Conservation (phyloP, 805 yeast species). For the Pichia scutulata region DNA sequence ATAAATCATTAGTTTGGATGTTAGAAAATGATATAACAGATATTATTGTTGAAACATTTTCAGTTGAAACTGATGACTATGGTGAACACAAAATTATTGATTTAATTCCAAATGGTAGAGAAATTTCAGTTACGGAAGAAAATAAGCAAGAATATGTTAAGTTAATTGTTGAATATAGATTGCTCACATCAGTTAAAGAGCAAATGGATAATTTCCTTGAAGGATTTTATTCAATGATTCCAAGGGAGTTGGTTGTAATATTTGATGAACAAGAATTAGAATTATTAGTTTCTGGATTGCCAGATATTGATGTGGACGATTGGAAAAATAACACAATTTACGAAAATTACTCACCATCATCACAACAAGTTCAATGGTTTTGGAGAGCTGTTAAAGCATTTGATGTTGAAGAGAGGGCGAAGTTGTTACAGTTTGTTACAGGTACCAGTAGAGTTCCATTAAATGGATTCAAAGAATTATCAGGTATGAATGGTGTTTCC, state of each 20-base stretch:
- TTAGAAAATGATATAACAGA: conserved; percentile 94
- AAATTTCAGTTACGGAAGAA: conserved; percentile 80
- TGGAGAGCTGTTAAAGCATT: conserved; percentile 97
- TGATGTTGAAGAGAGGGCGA: conserved; percentile 90
- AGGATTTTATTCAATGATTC: conserved; percentile 88
- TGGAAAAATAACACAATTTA: conserved; percentile 86
- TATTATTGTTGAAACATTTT: conserved; percentile 87
- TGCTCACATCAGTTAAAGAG: conserved; percentile 74
- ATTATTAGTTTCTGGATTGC: conserved; percentile 85
- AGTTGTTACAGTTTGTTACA: conserved; percentile 88
- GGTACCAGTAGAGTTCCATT: conserved; percentile 96
- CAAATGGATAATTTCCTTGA: conserved; percentile 78
- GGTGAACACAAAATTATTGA: conserved; percentile 85
- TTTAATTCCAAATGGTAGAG: conserved; percentile 71
- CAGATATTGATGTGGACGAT: conserved; percentile 92
- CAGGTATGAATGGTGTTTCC: conserved; percentile 79
- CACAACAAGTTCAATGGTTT: conserved; percentile 90
- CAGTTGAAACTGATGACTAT: conserved; percentile 87
- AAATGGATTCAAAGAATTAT: conserved; percentile 83
- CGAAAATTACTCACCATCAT: conserved; percentile 72
- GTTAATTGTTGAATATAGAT: conserved; percentile 76
- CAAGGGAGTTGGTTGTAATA: conserved; percentile 71
- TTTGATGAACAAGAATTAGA: conserved; percentile 96
- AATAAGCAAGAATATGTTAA: conserved; percentile 87
- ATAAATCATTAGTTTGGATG: conserved; percentile 92